Conservation (phyloP, 495 filamentous ascomycete genomes). For the Hypomontagnella submonticulosa region DNA sequence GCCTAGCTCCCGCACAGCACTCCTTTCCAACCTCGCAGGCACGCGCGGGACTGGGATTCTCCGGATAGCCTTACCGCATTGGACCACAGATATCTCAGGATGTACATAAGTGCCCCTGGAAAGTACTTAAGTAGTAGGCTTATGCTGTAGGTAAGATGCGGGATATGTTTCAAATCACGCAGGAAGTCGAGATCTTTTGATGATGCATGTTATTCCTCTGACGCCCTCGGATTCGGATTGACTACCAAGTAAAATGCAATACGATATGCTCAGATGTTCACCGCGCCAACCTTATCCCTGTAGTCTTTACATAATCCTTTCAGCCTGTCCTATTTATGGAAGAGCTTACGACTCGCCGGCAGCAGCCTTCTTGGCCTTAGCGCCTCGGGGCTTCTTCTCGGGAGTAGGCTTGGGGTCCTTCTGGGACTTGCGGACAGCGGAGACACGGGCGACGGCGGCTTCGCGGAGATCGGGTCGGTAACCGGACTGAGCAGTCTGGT, state of each 20-base stretch:
- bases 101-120: too few species aligned
- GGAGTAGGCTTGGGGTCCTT: constrained; percentile 78
- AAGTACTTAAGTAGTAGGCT: too few species aligned
- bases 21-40: constrained; percentile 3
- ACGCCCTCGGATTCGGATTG: constrained; percentile 27
- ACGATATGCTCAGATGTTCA: constrained; percentile 34
- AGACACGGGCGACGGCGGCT: constrained; percentile 87
- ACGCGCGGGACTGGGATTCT: constrained; percentile 15
- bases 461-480: constrained; percentile 90
- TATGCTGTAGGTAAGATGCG: constrained; percentile 1
- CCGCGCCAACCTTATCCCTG: constrained; percentile 36
- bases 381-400: constrained; percentile 79
- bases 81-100: constrained; percentile 18
- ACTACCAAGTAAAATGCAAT: constrained; percentile 38
- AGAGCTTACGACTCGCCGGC: constrained; percentile 55
- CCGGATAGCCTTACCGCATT: constrained; percentile 38
- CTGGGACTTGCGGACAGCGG: constrained; percentile 84
- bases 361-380: constrained; percentile 81
- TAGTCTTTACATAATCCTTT: constrained; percentile 27
- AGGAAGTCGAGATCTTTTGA: constrained; percentile 11
- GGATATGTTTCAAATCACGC: constrained; percentile 36
- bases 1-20: constrained; percentile 16
- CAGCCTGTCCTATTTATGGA: constrained; percentile 24
- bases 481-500: constrained; percentile 78
- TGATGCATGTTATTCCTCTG: constrained; percentile 12